Conservation (phyloP, 2,329 filamentous ascomycete species). For the Sclerotinia subarctica region DNA sequence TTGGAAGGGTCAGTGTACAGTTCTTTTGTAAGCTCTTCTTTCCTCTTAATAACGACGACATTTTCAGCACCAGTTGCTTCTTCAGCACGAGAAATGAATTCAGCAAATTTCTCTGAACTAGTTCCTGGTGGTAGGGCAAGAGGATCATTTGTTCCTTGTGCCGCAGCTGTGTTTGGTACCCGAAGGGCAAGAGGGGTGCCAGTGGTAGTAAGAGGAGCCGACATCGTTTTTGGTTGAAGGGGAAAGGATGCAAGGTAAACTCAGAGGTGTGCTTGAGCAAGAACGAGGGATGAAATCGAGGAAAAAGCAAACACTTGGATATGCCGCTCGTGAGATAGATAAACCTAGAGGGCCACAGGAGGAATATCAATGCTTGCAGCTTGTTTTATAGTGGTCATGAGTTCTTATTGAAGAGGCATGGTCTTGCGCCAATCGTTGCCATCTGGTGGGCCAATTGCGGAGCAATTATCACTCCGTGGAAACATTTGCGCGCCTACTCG, state of each 20-base stretch:
- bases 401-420: not conserved
- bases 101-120: conserved; percentile 17
- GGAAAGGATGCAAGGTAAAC: not conserved
- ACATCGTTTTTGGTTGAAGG: not conserved
- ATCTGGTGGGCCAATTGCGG: not conserved
- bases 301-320: not conserved
- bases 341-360: not conserved
- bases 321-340: not conserved
- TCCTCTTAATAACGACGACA: conserved; percentile 19
- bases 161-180: not conserved
- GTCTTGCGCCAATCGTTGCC: not conserved
- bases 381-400: not conserved
- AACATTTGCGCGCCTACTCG: not conserved
- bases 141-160: conserved; percentile 15
- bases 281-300: not conserved
- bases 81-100: conserved; percentile 17
- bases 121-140: conserved; percentile 23
- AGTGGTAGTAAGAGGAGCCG: not conserved
- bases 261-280: not conserved
- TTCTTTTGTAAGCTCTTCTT: conserved; percentile 21
- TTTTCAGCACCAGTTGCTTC: conserved; percentile 17
- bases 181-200: not conserved
- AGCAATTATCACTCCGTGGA: not conserved
- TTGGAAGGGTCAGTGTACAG: conserved; percentile 23
- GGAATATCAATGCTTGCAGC: not conserved